A percentile compares a stretch with the other conserved stretches of the same genome.
These are phyloP conservation scores for Oenanthe javanica DNA, from an alignment of 140 eudicot genomes.

Conservation along the genomic window DNA sequence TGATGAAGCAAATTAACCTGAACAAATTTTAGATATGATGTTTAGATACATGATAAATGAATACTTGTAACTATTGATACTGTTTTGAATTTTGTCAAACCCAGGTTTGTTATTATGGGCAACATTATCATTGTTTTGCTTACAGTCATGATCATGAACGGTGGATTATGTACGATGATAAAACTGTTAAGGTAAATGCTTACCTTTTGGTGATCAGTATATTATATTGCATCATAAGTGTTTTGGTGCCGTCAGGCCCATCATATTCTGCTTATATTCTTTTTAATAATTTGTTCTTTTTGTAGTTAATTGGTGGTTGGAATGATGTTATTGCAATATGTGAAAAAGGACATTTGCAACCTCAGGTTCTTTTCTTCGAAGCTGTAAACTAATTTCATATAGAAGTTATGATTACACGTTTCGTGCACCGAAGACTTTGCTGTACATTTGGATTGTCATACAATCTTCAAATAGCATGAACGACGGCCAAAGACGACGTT, in stretches of 20 bases:
- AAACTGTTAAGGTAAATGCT: too few species aligned
- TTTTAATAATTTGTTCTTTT: neutral
- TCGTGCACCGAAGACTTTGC: constrained; percentile 7
- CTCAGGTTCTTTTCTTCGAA: constrained; percentile 89
- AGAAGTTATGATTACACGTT: neutral
- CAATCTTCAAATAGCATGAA: neutral
- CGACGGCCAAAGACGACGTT: too few species aligned
- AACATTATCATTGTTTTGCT: constrained; percentile 82
- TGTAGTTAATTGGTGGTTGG: constrained; percentile 83
- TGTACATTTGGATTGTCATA: constrained; percentile 5
- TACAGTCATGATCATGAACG: constrained; percentile 50
- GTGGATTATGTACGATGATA: constrained; percentile 55
- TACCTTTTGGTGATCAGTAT: constrained; percentile 28
- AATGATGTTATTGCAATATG: constrained; percentile 72
- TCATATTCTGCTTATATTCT: neutral
- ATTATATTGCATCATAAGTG: neutral
- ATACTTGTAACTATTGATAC: neutral
- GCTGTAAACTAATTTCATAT: constrained; percentile 50
- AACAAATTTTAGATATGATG: neutral
- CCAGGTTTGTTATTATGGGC: constrained; percentile 24
- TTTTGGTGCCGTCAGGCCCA: neutral
- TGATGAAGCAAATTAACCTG: neutral
- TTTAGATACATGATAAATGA: neutral
- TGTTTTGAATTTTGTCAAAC: constrained; percentile 12
- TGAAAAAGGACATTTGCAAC: constrained; percentile 88